Conservation (phyloP, 495 filamentous ascomycete species). For the Sordaria brevicollis region DNA sequence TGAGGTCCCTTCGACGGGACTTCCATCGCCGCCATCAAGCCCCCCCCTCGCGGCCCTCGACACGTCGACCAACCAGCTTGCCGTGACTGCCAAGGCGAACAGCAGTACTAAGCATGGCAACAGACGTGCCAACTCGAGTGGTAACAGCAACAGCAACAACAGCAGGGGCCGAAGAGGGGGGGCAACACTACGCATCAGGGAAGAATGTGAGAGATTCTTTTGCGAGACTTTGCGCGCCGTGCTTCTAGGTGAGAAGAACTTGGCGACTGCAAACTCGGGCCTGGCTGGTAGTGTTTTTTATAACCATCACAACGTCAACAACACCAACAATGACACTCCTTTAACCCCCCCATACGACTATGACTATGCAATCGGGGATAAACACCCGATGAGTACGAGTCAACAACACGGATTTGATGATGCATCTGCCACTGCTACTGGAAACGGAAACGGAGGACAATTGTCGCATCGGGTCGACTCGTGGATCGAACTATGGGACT, state of each 20-base stretch:
- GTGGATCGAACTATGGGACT: slow-evolving; percentile 83
- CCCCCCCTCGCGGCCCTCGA: slow-evolving; percentile 63
- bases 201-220: slow-evolving; percentile 99
- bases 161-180: slow-evolving; percentile 57
- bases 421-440: neutral
- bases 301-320: slow-evolving; percentile 26
- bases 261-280: slow-evolving; percentile 56
- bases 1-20: slow-evolving; percentile 79
- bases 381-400: slow-evolving; percentile 11
- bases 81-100: slow-evolving; percentile 44
- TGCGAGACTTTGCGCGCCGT: slow-evolving; percentile 84
- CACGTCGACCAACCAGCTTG: slow-evolving; percentile 48
- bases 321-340: neutral
- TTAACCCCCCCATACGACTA: slow-evolving; percentile 31
- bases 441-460: too few species aligned
- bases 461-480: slow-evolving; percentile 25
- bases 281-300: slow-evolving; percentile 59
- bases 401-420: neutral
- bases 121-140: slow-evolving; percentile 7
- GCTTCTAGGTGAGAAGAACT: slow-evolving; percentile 91
- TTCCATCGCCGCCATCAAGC: slow-evolving; percentile 66
- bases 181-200: slow-evolving; percentile 90
- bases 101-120: slow-evolving; percentile 21
- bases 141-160: slow-evolving; percentile 21
- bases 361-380: slow-evolving; percentile 20